Base-by-base conservation (phyloP, 2,329 filamentous ascomycete genomes). In the Pseudophaeomoniella oleicola region DNA sequence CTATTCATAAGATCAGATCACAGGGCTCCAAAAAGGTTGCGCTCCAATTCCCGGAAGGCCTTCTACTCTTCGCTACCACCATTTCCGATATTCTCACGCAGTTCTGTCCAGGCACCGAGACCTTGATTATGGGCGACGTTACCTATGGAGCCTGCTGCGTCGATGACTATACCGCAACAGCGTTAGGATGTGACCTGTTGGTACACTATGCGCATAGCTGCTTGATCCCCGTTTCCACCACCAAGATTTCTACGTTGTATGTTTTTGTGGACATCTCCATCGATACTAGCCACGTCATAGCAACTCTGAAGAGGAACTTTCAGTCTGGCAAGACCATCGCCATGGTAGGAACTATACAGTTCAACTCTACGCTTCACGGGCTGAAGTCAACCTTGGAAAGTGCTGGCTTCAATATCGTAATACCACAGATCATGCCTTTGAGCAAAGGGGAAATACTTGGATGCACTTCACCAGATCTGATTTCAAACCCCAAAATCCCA, bases 141-240 rank as follows among this genome's bases (percentile, higher is more conserved):
- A 98, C 90, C 1, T 98, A 98, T 56, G 90, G 90, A 44, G 90
- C 90, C 15, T 98, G 90, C 65, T 98, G 90, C 54, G 94, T 98
- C 49, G 90, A 98, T 56, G 90, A 98, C 61, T 98, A 92, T 61
- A 98, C 90, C 0, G 92, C 90, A 2, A 71, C 88, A 32, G 90
- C 92, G 1, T 71, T 98, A 15, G 90, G 86, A 2, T 98, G 90
- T 55, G 90, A 98, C 49, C 66, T 98, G 4, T 69, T 98, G 6
- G 83, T 98, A 1, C 90, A 98, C 62, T 98, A 98, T 54, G 90
- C 90, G 1, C 90, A 98, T 61, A 92, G 83, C 54, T 98, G 90
- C 50, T 69, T 98, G 43, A 93, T 98, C 47, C 90, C 90, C 0
- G 86, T 96, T 9, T 88, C 93, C 47, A 83, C 96, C 11, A 98